Conservation (phyloP, 768 basidiomycete genomes). For the Ramaria rubella region DNA sequence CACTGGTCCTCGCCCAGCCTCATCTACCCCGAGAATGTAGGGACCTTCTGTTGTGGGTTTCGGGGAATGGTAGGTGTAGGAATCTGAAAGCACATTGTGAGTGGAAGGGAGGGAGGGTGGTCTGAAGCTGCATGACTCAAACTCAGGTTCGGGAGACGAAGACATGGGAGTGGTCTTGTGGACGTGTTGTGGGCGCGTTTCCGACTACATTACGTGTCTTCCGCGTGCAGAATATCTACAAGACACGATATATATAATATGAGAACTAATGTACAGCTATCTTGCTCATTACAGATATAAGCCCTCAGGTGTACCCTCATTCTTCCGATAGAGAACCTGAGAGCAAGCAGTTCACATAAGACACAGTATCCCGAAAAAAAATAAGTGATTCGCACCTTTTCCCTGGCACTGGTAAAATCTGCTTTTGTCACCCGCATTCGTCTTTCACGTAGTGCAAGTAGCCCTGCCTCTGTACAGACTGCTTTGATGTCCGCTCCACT, state of each 20-base stretch:
- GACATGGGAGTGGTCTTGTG: not conserved
- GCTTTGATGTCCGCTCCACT: constrained; percentile 99
- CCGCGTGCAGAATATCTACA: no score
- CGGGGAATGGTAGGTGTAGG: constrained; percentile 75
- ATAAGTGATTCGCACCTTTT: constrained; percentile 60
- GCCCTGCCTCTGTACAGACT: constrained; percentile 96
- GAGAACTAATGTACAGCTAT: not conserved
- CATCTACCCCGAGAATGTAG: constrained; percentile 97
- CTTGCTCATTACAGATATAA: constrained; percentile 56
- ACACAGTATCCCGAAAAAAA: not conserved
- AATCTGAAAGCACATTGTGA: constrained; percentile 51
- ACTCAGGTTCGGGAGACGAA: not conserved
- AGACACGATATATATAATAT: no score
- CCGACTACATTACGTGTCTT: not conserved
- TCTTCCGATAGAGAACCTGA: constrained; percentile 89
- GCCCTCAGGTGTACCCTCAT: constrained; percentile 91
- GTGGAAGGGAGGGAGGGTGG: constrained; percentile 53
- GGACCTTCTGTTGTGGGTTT: constrained; percentile 63
- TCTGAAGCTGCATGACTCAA: not conserved
- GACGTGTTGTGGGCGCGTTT: constrained; percentile 3
- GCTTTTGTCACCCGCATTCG: constrained; percentile 90
- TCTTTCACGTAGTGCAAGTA: constrained; percentile 88
- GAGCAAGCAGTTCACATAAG: constrained; percentile 13
- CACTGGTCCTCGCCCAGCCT: constrained; percentile 94
- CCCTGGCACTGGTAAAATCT: constrained; percentile 85